Percentiles rank a stretch among this genome's conserved stretches.
Conservation (phyloP, 2,329 filamentous ascomycete genomes). For the Podosphaera xanthii region DNA sequence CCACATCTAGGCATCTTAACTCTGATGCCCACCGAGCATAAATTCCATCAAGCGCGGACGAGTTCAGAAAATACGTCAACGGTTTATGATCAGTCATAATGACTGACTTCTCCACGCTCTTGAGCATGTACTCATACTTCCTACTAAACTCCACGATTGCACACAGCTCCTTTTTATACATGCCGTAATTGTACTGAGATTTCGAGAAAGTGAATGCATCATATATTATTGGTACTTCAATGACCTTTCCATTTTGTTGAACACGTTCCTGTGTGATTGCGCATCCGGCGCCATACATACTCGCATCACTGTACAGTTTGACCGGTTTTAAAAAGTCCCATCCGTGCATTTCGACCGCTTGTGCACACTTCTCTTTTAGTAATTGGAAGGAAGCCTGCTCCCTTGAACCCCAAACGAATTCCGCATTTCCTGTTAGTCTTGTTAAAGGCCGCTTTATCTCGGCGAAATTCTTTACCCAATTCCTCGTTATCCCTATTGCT, state of each 20-base stretch:
- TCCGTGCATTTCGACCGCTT: neutral
- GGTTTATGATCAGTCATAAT: neutral
- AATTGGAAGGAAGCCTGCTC: neutral
- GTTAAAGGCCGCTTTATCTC: neutral
- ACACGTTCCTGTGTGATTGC: neutral
- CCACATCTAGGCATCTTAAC: neutral
- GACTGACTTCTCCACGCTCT: too few relatives aligned
- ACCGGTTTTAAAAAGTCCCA: neutral
- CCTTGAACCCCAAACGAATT: neutral
- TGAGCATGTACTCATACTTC: constrained; percentile 2
- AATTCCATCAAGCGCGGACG: neutral
- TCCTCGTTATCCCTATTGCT: neutral
- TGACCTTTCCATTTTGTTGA: neutral
- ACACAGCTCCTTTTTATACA: neutral
- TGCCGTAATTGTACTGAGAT: constrained; percentile 3
- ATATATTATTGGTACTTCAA: neutral
- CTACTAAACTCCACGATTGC: constrained; percentile 2
- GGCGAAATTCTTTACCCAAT: too few relatives aligned
- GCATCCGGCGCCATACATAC: constrained; percentile 2
- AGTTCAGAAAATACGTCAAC: neutral
- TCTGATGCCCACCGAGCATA: neutral
- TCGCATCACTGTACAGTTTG: neutral
- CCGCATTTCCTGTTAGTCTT: neutral
- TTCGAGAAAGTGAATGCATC: constrained; percentile 1
- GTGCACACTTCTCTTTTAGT: neutral